Evolutionary conservation across 2,329 filamentous ascomycete genomes (phyloP), one percentile per base, ranked within the genome.

Genomic region (Sporothrix phasma): DNA sequence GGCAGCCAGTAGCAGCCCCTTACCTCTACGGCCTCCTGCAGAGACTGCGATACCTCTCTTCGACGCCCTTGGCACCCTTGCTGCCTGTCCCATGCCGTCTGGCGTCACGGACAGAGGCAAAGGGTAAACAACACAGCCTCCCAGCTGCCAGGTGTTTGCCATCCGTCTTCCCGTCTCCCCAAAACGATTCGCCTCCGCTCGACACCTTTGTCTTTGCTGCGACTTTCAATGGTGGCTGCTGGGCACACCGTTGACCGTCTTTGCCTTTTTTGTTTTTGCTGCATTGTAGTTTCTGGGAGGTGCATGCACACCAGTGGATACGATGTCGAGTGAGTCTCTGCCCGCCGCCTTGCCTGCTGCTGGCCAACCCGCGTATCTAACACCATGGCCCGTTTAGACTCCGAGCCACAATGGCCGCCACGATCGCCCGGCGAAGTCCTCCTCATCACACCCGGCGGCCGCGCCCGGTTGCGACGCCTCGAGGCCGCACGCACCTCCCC

Each of bases 381-480:
- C 17, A 47, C 61, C 61, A 39, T 56, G 19, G 31, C n/a, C 29
- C 24, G n/a, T n/a, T 5, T 19, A 67, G 67, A 59, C 63, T 69
- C 70, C 1, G 58, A 69, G 64, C 63, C 79, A 51, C 81, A 86
- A 74, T 89, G 86, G 86, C 86, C 86, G 19, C 86, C 86, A 24
- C 79, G 82, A 73, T 88, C 85, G 63, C 86, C 86, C 47, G 83
- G 83, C 73, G 85, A 88, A 72, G 85, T 78, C 61, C 78, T 88
- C 22, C 72, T 86, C 43, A 81, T 82, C 72, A 86, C 92, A 3
- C 93, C 93, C 0, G 85, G 87, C 68, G 93, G 92, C 62, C 88
- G 92, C 70, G 85, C 88, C 73, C 87, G 86, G 73, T 85, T 90
- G 71, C 83, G 88, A 73, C 84, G 87, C 66, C 79, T 88, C 70